These are phyloP conservation scores for Syncephalis plumigaleata DNA, from an alignment of 371 early-diverging fungal species.

Conservation along the genomic window DNA sequence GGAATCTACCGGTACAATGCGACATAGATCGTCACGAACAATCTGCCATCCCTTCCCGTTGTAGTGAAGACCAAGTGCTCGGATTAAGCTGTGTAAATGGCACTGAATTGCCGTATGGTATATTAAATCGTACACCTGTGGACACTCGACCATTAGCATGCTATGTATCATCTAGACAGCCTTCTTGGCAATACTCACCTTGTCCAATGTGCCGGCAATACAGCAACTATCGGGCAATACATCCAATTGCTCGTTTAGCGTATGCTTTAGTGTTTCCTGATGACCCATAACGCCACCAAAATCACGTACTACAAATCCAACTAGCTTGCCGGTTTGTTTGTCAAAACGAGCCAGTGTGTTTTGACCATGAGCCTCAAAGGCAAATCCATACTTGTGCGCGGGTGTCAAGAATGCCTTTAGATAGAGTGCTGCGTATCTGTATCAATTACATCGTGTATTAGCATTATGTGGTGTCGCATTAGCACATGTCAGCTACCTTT, in stretches of 20 bases:
- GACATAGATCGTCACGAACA: slow-evolving; percentile 24
- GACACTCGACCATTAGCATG: slow-evolving; percentile 31
- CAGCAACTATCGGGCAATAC: slow-evolving; percentile 8
- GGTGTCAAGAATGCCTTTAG: slow-evolving; percentile 45
- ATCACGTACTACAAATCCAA: slow-evolving; percentile 54
- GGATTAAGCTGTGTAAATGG: slow-evolving; percentile 45
- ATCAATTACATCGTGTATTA: too few relatives aligned
- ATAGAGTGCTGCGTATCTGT: slow-evolving; percentile 19
- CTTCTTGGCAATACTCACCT: slow-evolving; percentile 32
- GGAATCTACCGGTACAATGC: slow-evolving; percentile 21
- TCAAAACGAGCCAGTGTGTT: slow-evolving; percentile 44
- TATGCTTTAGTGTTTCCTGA: slow-evolving; percentile 22
- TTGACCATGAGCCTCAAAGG: slow-evolving; percentile 58
- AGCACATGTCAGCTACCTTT: slow-evolving; percentile 1
- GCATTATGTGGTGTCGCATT: too few relatives aligned
- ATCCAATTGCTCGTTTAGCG: slow-evolving; percentile 24
- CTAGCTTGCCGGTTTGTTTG: slow-evolving; percentile 25
- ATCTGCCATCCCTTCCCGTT: slow-evolving; percentile 44
- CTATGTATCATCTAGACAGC: too few relatives aligned
- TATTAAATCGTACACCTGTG: slow-evolving; percentile 4
- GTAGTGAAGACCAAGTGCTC: slow-evolving; percentile 43
- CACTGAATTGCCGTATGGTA: slow-evolving; percentile 54
- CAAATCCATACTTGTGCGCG: slow-evolving; percentile 39
- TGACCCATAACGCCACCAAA: slow-evolving; percentile 58
- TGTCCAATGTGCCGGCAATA: slow-evolving; percentile 13